A percentile compares a stretch with the other conserved stretches of the same genome.
Evolutionary conservation across 129 eudicot genomes (phyloP).

Genomic region (sunflower (Helianthus annuus)): DNA sequence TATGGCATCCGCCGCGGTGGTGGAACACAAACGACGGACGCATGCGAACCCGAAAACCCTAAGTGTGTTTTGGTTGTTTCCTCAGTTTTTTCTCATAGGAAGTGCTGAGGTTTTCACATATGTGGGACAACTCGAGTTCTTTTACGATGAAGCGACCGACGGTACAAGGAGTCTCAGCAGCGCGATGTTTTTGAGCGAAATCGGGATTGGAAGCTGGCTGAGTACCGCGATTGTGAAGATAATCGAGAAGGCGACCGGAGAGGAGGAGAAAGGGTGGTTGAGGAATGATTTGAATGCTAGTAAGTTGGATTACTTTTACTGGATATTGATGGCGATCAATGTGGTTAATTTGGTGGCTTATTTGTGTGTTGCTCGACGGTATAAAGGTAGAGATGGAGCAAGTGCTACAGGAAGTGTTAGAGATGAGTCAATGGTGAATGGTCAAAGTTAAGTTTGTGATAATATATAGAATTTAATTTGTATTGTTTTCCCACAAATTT

Average conservation of each 20-base stretch:
- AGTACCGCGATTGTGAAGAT: constrained; percentile 73
- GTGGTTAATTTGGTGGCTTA: constrained; percentile 58
- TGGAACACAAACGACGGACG: constrained; percentile 48
- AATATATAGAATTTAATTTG: background rate
- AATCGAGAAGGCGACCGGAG: constrained; percentile 46
- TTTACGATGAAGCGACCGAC: constrained; percentile 81
- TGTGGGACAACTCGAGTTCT: constrained; percentile 83
- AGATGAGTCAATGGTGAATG: constrained; percentile 41
- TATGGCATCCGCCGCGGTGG: constrained; percentile 54
- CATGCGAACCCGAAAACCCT: constrained; percentile 18
- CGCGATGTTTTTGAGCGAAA: constrained; percentile 74
- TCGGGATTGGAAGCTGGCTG: constrained; percentile 88
- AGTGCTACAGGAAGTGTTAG: constrained; percentile 49
- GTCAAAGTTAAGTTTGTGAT: constrained; percentile 10
- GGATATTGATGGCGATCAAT: constrained; percentile 67
- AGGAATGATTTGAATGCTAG: constrained; percentile 52
- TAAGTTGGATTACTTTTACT: constrained; percentile 63
- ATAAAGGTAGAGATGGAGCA: constrained; percentile 62
- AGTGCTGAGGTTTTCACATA: constrained; percentile 76
- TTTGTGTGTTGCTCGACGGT: constrained; percentile 55
- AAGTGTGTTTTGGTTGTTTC: constrained; percentile 78
- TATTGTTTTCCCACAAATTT: background rate
- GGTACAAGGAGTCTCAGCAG: constrained; percentile 81
- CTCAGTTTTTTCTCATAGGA: constrained; percentile 83
- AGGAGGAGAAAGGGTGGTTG: constrained; percentile 68